These are phyloP conservation scores for Didymellaceae sp. DNA, from an alignment of 2,329 filamentous ascomycete genomes.

Conservation along the genomic window DNA sequence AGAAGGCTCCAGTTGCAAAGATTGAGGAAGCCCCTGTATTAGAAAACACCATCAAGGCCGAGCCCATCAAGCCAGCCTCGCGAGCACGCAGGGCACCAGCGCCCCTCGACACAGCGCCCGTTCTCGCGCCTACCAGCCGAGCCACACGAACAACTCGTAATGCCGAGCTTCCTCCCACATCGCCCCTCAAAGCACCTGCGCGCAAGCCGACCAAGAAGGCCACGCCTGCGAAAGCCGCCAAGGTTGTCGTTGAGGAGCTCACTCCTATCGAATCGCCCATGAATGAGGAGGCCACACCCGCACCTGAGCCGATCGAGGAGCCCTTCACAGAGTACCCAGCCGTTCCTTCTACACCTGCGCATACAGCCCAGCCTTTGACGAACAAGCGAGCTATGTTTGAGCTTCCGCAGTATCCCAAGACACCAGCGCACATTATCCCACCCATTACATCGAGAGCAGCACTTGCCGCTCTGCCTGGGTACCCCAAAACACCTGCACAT, in stretches of 20 bases:
- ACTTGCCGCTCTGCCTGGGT: constrained; percentile 27
- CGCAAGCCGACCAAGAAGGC: constrained; percentile 34
- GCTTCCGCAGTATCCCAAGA: constrained; percentile 31
- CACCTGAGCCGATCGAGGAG: constrained; percentile 24
- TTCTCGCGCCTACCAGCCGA: constrained; percentile 19
- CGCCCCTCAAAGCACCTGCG: constrained; percentile 36
- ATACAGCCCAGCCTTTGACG: constrained; percentile 19
- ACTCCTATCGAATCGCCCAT: not conserved
- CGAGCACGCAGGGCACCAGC: constrained; percentile 29
- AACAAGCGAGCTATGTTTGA: constrained; percentile 22
- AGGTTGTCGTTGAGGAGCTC: constrained; percentile 6
- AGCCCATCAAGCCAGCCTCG: constrained; percentile 27
- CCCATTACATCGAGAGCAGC: constrained; percentile 25
- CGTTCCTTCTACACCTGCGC: constrained; percentile 28
- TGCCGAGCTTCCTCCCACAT: constrained; percentile 24
- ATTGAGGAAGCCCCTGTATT: constrained; percentile 10
- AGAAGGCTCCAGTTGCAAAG: constrained; percentile 25
- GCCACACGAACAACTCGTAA: constrained; percentile 32
- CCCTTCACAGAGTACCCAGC: constrained; percentile 31
- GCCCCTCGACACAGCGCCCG: constrained; percentile 15
- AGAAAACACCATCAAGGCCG: constrained; percentile 17
- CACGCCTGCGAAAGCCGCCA: constrained; percentile 18
- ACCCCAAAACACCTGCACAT: constrained; percentile 36
- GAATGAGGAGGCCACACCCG: not conserved
- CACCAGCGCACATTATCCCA: constrained; percentile 29